phyloP scores from a whole-genome alignment of 2,329 filamentous ascomycete species.

The Zalaria obscura region DNA sequence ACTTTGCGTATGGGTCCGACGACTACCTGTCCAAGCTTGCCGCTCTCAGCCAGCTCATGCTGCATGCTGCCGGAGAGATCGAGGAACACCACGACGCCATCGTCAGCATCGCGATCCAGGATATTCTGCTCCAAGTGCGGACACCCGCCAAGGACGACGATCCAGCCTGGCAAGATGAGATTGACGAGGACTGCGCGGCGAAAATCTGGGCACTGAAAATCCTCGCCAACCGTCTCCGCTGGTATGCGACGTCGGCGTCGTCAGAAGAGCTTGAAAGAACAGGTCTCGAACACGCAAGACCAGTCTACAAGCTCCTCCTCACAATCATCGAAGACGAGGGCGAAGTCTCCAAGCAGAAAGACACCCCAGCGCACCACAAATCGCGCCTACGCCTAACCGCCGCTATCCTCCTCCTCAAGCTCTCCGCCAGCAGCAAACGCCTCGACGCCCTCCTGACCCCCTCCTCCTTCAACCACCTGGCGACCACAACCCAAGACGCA shows the following conservation, averaged over 20 bases:
- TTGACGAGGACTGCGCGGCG: conserved; percentile 69
- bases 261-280: conserved; percentile 26
- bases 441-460: conserved; percentile 65
- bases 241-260: conserved; percentile 21
- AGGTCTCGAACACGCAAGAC: conserved; percentile 40
- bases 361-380: conserved; percentile 66
- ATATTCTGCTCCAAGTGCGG: conserved; percentile 54
- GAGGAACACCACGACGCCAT: conserved; percentile 65
- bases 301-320: conserved; percentile 67
- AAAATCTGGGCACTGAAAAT: conserved; percentile 77
- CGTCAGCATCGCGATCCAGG: conserved; percentile 59
- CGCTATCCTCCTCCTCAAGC: conserved; percentile 64
- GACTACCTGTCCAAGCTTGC: conserved; percentile 64
- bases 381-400: conserved; percentile 70
- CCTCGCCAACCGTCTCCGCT: conserved; percentile 72
- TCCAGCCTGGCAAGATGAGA: conserved; percentile 32
- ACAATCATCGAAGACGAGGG: conserved; percentile 62
- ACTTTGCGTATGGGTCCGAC: conserved; percentile 56
- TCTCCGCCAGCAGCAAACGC: conserved; percentile 55
- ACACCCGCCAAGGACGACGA: conserved; percentile 37
- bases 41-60: conserved; percentile 58
- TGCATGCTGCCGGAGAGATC: conserved; percentile 58
- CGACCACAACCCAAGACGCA: conserved; percentile 67
- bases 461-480: conserved; percentile 65
- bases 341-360: conserved; percentile 57